Percentiles rank a stretch among this genome's conserved stretches.
Evolutionary conservation across 306 rosid genomes (phyloP).

Genomic region (Argentina anserina): DNA sequence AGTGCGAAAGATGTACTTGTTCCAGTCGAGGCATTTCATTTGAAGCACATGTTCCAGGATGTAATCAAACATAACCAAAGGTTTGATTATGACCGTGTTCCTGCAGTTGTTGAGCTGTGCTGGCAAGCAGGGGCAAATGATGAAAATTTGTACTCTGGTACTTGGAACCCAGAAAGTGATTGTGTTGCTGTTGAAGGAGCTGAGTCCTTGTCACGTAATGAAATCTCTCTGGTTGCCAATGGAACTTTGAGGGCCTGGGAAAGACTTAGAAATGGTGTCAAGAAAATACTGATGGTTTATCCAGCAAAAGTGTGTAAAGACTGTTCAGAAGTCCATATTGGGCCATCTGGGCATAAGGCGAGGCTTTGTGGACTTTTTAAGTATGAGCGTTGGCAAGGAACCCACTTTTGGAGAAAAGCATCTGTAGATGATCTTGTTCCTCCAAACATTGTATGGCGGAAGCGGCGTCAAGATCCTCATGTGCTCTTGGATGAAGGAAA

Average conservation of each 20-base stretch:
- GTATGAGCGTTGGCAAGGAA: constrained; percentile 75
- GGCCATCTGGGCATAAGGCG: constrained; percentile 86
- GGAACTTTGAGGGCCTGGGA: constrained; percentile 74
- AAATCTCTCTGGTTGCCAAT: constrained; percentile 48
- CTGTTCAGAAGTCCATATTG: constrained; percentile 85
- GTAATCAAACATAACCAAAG: constrained; percentile 67
- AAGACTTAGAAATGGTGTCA: constrained; percentile 60
- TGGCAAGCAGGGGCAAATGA: constrained; percentile 73
- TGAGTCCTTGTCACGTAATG: constrained; percentile 36
- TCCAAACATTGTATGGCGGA: constrained; percentile 67
- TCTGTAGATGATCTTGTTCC: constrained; percentile 74
- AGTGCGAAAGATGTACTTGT: constrained; percentile 63
- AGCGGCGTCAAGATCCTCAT: constrained; percentile 72
- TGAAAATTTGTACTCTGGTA: constrained; percentile 29
- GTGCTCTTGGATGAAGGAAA: constrained; percentile 63
- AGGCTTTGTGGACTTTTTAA: constrained; percentile 78
- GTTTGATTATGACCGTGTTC: constrained; percentile 78
- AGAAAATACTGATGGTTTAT: constrained; percentile 66
- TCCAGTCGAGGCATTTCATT: constrained; percentile 75
- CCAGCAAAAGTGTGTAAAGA: constrained; percentile 77
- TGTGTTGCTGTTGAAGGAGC: constrained; percentile 24
- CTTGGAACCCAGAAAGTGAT: constrained; percentile 33
- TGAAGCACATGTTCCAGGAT: constrained; percentile 61
- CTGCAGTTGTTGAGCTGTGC: constrained; percentile 83
- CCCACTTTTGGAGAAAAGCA: constrained; percentile 74